Evolutionary conservation across 179 eudicot genomes (phyloP), one percentile per base, ranked within the genome.

Genomic region (Patellifolia procumbens): DNA sequence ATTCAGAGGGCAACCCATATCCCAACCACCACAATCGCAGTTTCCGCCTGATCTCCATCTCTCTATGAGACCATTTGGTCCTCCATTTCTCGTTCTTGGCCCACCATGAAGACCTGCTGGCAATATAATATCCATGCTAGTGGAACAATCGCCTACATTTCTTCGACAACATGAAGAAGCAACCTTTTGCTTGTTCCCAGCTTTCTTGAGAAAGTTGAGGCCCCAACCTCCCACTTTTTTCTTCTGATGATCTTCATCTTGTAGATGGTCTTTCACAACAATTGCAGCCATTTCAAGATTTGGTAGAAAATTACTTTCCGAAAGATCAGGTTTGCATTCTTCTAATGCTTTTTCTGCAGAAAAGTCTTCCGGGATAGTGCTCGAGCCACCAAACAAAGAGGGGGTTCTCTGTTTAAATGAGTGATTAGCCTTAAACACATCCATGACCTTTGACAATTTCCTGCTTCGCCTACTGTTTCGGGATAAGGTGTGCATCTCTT

Each of bases 21-120:
- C 97, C 97, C 97, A 93, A 42, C 97, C 97, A 53, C 94, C 97
- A 83, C 97, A 93, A 55, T 91, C 92, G 74, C 97, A 91, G 7
- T 35, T 75, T 51, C 97, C 97, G 51, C 82, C 87, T 7, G 81
- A 83, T 77, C 84, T 87, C 94, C 97, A 91, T 79, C 97, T 83
- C 48, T 87, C 89, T 16, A 85, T 51, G 60, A 93, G 91, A 80
- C 92, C 76, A 16, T 83, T 83, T 20, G 97, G 92, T 24, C 90
- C 92, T 42, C 88, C 86, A 12, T 48, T 75, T 58, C 74, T 64
- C 13, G 79, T 86, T 75, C 78, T 85, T 49, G 89, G 92, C 45
- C 91, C 90, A 37, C 99, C 98, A 68, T 95, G 99, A 73, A 81
- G 68, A 58, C 90, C 97, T 31, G 89, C 81, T 19, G 99, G 96